Base-by-base conservation (phyloP, 371 early-diverging fungal species). In the Mucor racemosus region DNA sequence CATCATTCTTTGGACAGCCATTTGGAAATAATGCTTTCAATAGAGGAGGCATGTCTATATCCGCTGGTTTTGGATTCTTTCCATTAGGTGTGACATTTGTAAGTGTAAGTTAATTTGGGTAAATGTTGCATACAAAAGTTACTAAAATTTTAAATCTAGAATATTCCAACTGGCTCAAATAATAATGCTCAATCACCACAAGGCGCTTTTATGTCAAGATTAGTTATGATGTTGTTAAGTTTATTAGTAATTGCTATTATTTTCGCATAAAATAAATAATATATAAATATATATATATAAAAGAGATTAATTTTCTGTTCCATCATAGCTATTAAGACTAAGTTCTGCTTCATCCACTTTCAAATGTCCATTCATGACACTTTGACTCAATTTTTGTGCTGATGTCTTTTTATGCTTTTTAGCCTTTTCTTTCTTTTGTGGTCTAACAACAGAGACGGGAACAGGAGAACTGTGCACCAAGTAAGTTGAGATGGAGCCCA, bases 51-150 rank as follows among this genome's bases (percentile, higher is more conserved):
- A 74, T 76, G 67, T 81, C 81, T 59, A 80, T 85, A 67, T 82
- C 76, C 35, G 79, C 80, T 31, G 85, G 85, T 2, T 76, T 87
- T 63, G 85, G 86, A 0, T 71, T 87, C 38, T 79, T 88, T 71
- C 88, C 88, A 7, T 82, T 91, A 65, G 88, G 90, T 10, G 79
- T 88, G n/a, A 83, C 83, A n/a, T 85, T 84, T 72, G 84, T 85
- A 75, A 83, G 70, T 73, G 19, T 42, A 50, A 50, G 50, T 50
- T 50, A 1, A 9, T 50, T 8, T 50, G 26, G 7, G 21, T 8
- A 8, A 11, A 11, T 19, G 21, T 50, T 50, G 21, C 11, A 21
- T 50, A 50, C 17, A 50, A 42, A 44, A 44, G 7, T 44, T 19
- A 26, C 9, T n/a, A 4, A 19, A 21, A 26, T 11, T 50, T 11